Conservation (phyloP, 106 monocot species). For the Dendrobium nobile region DNA sequence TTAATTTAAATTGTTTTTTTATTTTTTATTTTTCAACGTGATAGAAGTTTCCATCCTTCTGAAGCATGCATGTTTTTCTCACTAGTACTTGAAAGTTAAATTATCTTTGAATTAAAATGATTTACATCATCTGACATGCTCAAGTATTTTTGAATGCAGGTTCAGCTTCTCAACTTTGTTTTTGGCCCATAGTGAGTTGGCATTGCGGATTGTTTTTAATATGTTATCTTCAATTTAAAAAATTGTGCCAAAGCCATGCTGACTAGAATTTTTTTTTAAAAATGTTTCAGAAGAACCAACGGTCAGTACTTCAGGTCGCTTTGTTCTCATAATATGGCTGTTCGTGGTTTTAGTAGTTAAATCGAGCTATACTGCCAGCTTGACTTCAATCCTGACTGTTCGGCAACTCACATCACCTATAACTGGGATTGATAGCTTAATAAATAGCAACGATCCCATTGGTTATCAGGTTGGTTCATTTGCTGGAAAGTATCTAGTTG, state of each 20-base stretch:
- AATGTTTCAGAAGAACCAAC: conserved; percentile 39
- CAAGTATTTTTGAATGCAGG: conserved; percentile 34
- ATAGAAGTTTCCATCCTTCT: neutral
- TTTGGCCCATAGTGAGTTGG: conserved; percentile 71
- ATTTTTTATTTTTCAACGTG: too few relatives aligned
- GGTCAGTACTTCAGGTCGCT: conserved; percentile 42
- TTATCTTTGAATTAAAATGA: neutral
- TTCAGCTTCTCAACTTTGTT: conserved; percentile 85
- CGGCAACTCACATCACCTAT: conserved; percentile 48
- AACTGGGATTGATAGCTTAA: conserved; percentile 57
- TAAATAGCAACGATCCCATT: conserved; percentile 52
- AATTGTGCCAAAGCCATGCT: neutral
- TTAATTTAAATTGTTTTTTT: neutral
- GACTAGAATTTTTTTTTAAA: neutral
- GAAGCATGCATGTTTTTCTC: neutral
- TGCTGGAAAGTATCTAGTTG: conserved; percentile 54
- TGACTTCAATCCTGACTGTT: conserved; percentile 70
- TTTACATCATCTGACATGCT: conserved; percentile 1
- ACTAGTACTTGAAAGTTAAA: neutral
- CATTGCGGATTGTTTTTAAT: neutral
- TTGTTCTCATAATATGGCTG: conserved; percentile 58
- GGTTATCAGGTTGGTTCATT: conserved; percentile 85
- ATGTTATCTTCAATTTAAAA: neutral
- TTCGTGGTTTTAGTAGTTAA: conserved; percentile 64
- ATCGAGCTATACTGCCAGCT: conserved; percentile 68